Evolutionary conservation across 1,284 basidiomycete species (phyloP).

Genomic region (Coriolopsis trogii): DNA sequence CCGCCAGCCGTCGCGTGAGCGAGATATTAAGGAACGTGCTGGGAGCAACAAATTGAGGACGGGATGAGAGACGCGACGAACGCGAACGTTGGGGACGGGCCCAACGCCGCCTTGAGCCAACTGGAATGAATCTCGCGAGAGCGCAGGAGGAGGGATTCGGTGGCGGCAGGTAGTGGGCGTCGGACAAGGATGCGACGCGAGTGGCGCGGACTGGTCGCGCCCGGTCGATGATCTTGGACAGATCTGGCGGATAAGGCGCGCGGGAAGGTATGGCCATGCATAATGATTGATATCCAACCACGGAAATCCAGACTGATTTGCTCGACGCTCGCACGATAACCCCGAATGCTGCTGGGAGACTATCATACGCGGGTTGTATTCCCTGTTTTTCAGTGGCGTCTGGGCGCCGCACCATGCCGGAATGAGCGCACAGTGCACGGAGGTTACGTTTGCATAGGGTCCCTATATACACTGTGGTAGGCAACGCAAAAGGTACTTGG

Average conservation of each 20-base stretch:
- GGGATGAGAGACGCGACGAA: background rate
- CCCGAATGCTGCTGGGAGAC: slow-evolving; percentile 4
- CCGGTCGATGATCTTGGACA: slow-evolving; percentile 1
- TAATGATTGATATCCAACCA: background rate
- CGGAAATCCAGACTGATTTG: slow-evolving; percentile 13
- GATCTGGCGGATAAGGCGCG: background rate
- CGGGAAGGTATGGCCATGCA: background rate
- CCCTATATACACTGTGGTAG: too few species aligned
- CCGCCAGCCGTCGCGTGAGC: slow-evolving; percentile 3
- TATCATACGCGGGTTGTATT: too few species aligned
- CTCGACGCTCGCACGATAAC: background rate
- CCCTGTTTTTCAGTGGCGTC: slow-evolving; percentile 11
- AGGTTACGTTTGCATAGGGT: too few species aligned
- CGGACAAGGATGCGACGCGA: too few species aligned
- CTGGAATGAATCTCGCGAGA: too few species aligned
- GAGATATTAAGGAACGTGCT: slow-evolving; percentile 16
- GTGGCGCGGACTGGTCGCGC: background rate
- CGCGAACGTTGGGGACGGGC: background rate
- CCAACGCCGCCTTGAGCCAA: too few species aligned
- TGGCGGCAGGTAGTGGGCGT: background rate
- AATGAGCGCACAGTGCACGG: too few species aligned
- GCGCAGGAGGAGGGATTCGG: background rate
- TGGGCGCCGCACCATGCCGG: too few species aligned
- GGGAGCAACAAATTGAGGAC: background rate
- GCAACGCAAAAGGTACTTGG: too few species aligned